Base-by-base conservation (phyloP, 2,329 filamentous ascomycete species). In the Xylaria sp. region DNA sequence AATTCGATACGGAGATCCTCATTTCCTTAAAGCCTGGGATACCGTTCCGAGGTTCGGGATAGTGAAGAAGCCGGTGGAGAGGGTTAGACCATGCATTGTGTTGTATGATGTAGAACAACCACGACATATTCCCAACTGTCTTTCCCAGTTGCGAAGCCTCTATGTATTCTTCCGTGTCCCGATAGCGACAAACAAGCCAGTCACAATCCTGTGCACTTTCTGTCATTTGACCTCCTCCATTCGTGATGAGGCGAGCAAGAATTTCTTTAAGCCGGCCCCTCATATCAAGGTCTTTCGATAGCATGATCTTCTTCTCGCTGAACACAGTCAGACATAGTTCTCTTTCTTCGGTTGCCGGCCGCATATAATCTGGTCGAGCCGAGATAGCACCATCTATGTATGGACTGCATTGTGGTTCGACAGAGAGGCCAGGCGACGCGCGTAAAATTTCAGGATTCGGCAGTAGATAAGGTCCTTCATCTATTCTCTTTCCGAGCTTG, bases 1-100 rank as follows among this genome's bases (percentile, higher is more conserved):
- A 99, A 80, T 98, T 99, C 6, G 96, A 98, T 6, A 99, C 86
- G 66, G 94, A 97, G 76, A 99, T 96, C 61, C 87, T 89, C 79
- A 92, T 85, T 8, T 87, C 84, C 67, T 91, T 80, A 77, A 99
- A 98, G 0, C 93, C 94, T 0, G 91, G 89, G 43, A 99, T 90
- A 1, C 93, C 93, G 9, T 90, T 79, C 56, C 87, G 88, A 5
- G 94, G 92, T 15, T 97, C 78, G 0, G 96, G 96, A 74, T 99
- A 99, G 78, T 99, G 96, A 28, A 99, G 84, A 36, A 98, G 85
- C 59, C 94, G 90, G 52, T 90, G 89, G 67, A 94, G 84, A 0
- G 96, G 95, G 13, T 92, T 94, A 1, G 93, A 95, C 93, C 94
- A 99, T 70, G 90, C 86, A 77, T 97, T 94, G 74, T 92, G 89